Base-by-base conservation (phyloP, 2,329 filamentous ascomycete species). In the Arthrobotrys musiformis region DNA sequence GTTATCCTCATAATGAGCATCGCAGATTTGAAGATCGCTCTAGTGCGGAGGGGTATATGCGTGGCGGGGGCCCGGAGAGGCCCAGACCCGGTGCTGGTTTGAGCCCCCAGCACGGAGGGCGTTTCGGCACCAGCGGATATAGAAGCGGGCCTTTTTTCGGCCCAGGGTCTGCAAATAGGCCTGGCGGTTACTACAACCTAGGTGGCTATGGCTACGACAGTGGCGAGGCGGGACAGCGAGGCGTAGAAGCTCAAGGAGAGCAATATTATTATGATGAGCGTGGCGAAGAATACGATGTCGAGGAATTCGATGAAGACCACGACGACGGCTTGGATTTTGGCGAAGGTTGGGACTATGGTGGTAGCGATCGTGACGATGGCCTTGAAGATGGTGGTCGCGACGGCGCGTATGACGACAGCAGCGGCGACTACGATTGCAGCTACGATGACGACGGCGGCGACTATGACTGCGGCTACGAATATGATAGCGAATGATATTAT, bases 1-100 rank as follows among this genome's bases (percentile, higher is more conserved):
- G 68, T 1, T 42, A 72, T 37, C 48, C 68, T 7, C 19, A 56
- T 17, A 72, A 64, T n/a, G 58, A 72, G 13, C 58, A 70, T 26
- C 67, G 56, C 7, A 35, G 22, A 52, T 62, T 70, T 13, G 22
- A 70, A 0, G 30, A 54, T 24, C 50, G 50, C 11, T 46, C 48
- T 3, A 26, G 24, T 19, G 50, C 64, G 7, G 24, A 60, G 19
- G 26, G 37, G 6, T 68, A 52, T 26, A 44, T 68, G 52, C 7
- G 22, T 26, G 8, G 22, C 8, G 33, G 19, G 3, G 2, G 11
- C 2, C 1, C 40, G 0, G n/a, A 28, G 2, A 56, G 5, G n/a
- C 3, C 28, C 28, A 5, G 1, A 3, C n/a, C 28, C 9, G 9
- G 5, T n/a, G 9, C 4, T 19, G 15, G 1, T 9, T 35, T 11